Base-by-base conservation (phyloP, 768 basidiomycete species). In the Rhodotorula graminis region DNA sequence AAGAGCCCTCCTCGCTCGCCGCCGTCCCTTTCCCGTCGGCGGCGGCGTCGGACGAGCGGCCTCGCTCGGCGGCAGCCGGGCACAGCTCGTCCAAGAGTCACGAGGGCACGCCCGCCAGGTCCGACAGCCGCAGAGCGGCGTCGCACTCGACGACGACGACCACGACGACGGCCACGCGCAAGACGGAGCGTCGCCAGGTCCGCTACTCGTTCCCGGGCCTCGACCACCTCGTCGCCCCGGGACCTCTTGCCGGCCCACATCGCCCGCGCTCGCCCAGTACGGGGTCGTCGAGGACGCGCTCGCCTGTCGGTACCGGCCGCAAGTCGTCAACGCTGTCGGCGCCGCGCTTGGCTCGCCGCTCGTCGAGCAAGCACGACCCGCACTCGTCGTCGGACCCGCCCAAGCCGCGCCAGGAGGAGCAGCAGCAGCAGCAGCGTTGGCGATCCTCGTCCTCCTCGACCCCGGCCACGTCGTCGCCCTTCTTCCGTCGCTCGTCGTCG, bases 131-230 rank as follows among this genome's bases (percentile, higher is more conserved):
- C 56, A 16, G 46, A 23, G 19, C 53, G 42, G 62, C 68, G 19
- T 56, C 60, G 55, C 57, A 49, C 25, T 50, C 70, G 27, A 37
- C 37, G 37, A 37, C 37, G 37, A 64, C 60, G 60, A 62, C 61
- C 6, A 57, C 55, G 60, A 67, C 73, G 31, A 66, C 64, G 0
- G 49, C 63, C 12, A 56, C 57, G 21, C 62, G 65, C 42, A 67
- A 44, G 52, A 67, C 66, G 10, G 69, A 74, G 52, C 40, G 33
- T 1, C 57, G 69, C 15, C 63, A 49, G 40, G 59, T 64, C 25
- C 73, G 73, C 15, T 64, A 65, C 47, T 74, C 73, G 42, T 42
- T 64, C 25, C 66, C 65, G 1, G 18, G 47, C 5, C 31, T 67
- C 73, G 65, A 67, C 29, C 46, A 70, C 33, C 21, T 18, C 31